phyloP scores from a whole-genome alignment of 805 yeast species.

The Candida ponderosae region DNA sequence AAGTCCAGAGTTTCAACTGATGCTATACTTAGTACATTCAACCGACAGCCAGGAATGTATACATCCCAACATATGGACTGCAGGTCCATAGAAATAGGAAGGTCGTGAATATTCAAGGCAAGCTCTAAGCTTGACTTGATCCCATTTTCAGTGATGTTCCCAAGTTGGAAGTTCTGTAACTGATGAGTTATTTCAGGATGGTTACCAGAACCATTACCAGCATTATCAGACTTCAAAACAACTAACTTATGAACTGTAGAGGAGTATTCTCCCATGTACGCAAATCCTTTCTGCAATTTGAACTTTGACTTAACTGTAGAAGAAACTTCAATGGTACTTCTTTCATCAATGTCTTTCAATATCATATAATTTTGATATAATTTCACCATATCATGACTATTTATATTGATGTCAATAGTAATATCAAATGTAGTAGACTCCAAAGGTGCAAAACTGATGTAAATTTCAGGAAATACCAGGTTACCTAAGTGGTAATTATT shows the following conservation, averaged over 20 bases:
- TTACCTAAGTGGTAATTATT: constrained; percentile 4
- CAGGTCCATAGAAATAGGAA: not conserved
- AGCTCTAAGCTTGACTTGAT: not conserved
- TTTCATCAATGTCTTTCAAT: constrained; percentile 1
- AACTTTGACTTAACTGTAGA: constrained; percentile 4
- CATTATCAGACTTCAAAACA: not conserved
- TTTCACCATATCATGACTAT: constrained; percentile 6
- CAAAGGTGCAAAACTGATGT: constrained; percentile 9
- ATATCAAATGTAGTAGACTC: constrained; percentile 4
- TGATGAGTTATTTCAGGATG: not conserved
- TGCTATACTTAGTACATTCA: constrained; percentile 6
- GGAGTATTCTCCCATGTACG: constrained; percentile 3
- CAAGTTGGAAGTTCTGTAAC: not conserved
- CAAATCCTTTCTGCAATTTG: constrained; percentile 1
- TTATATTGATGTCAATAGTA: constrained; percentile 1
- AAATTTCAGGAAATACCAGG: not conserved
- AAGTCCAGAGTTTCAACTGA: constrained; percentile 2
- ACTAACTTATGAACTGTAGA: not conserved
- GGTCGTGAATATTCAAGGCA: too few species aligned
- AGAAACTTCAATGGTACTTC: not conserved
- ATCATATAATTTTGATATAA: constrained; percentile 3
- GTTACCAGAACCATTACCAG: not conserved
- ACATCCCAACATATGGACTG: constrained; percentile 14
- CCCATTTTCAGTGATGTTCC: not conserved
- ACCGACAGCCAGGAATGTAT: constrained; percentile 10